Conservation (phyloP, 371 early-diverging fungal species). For the Encephalitozoon hellem region DNA sequence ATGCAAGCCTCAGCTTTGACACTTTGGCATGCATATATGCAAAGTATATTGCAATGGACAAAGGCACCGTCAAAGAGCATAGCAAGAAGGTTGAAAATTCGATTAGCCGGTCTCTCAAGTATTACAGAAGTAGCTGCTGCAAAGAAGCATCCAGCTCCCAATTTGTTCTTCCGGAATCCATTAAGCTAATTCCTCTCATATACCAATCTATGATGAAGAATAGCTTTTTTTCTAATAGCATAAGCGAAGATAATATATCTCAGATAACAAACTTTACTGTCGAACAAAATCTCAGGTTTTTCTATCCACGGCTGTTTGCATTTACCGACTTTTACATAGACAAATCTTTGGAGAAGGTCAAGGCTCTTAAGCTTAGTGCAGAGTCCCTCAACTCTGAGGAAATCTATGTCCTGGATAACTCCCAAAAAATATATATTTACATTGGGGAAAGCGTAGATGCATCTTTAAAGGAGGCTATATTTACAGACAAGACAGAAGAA, state of each 20-base stretch:
- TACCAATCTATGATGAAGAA: conserved; percentile 53
- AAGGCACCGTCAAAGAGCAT: conserved; percentile 30
- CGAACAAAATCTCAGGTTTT: conserved; percentile 53
- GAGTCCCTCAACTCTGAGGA: conserved; percentile 47
- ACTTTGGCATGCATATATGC: conserved; percentile 52
- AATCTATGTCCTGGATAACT: conserved; percentile 58
- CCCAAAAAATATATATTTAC: conserved; percentile 51
- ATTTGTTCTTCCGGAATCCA: conserved; percentile 58
- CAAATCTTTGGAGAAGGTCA: conserved; percentile 24
- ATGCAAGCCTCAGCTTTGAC: conserved; percentile 51
- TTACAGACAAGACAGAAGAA: conserved; percentile 29
- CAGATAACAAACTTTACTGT: conserved; percentile 34
- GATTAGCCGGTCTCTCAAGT: conserved; percentile 40
- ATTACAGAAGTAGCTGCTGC: conserved; percentile 56
- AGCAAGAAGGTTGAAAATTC: conserved; percentile 45
- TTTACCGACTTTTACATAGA: conserved; percentile 56
- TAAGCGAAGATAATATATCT: not conserved
- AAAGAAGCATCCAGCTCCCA: conserved; percentile 49
- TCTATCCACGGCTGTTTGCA: conserved; percentile 59
- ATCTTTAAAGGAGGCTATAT: conserved; percentile 21
- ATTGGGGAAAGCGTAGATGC: conserved; percentile 55
- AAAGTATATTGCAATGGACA: conserved; percentile 50
- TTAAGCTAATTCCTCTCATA: conserved; percentile 58
- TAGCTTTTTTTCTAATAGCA: conserved; percentile 24
- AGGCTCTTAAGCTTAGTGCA: conserved; percentile 40